These are phyloP conservation scores for Sporothrix pallida DNA, from an alignment of 2,329 filamentous ascomycete genomes.

Conservation along the genomic window DNA sequence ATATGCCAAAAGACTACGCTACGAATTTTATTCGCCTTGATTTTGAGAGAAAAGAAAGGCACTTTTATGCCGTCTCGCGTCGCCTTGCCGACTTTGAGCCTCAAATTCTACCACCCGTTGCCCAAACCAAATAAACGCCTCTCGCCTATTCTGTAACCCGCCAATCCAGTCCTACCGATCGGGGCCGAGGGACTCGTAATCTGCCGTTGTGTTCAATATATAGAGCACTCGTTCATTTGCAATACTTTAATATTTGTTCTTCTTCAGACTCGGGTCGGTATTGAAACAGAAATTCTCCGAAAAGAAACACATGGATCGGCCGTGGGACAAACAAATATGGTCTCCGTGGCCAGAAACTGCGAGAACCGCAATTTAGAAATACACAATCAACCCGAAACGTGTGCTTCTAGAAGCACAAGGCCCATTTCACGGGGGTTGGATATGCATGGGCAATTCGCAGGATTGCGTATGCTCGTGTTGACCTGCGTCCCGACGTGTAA, in stretches of 20 bases:
- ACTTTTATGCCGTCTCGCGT: background rate
- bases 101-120: background rate
- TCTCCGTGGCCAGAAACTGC: background rate
- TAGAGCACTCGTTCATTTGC: no score
- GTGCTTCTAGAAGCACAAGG: background rate
- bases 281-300: constrained; percentile 2
- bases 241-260: no score
- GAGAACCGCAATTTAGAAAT: background rate
- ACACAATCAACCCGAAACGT: constrained; percentile 7
- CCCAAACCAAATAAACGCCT: background rate
- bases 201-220: no score
- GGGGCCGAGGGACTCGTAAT: background rate
- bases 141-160: background rate
- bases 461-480: background rate
- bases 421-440: no score
- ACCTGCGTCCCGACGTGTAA: background rate
- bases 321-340: background rate
- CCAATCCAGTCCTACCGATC: background rate
- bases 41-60: background rate
- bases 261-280: background rate
- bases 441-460: background rate
- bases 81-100: constrained; percentile 14
- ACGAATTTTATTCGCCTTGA: no score
- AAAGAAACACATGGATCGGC: background rate
- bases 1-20: background rate